Percentiles rank a stretch among this genome's conserved stretches.
Evolutionary conservation across 192 early-diverging fungal species (phyloP).

Genomic region (Entophlyctis helioformis): DNA sequence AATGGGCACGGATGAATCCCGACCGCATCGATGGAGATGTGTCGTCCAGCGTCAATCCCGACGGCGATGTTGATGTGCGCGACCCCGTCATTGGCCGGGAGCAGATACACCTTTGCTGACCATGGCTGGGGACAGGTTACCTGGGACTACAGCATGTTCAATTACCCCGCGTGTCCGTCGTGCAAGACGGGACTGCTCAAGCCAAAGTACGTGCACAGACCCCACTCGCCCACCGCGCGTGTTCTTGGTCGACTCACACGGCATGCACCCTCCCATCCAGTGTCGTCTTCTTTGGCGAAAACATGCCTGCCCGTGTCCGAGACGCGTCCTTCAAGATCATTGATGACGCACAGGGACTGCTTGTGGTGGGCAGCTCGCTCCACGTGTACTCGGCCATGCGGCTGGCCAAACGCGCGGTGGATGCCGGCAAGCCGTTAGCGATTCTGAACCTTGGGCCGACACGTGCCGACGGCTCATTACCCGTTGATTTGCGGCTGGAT

Average conservation of each 20-base stretch:
- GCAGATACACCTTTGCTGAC: too few species aligned
- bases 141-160: conserved; percentile 49
- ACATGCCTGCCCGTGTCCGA: conserved; percentile 45
- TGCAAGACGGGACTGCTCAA: conserved; percentile 50
- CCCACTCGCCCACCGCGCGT: too few species aligned
- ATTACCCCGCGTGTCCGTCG: conserved; percentile 54
- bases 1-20: conserved; percentile 21
- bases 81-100: too few species aligned
- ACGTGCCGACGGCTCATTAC: conserved; percentile 54
- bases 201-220: conserved; percentile 12
- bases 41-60: conserved; percentile 51
- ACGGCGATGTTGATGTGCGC: conserved; percentile 71
- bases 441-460: conserved; percentile 68
- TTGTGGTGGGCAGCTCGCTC: conserved; percentile 72
- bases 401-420: conserved; percentile 52
- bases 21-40: conserved; percentile 13
- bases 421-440: conserved; percentile 44
- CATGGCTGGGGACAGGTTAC: not conserved
- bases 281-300: conserved; percentile 88
- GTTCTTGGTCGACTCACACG: conserved; percentile 3
- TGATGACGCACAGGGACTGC: conserved; percentile 41
- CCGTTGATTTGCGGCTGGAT: too few species aligned
- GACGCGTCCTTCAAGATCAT: conserved; percentile 44
- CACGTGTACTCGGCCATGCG: conserved; percentile 76
- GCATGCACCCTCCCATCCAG: conserved; percentile 5